Percentiles rank a stretch among this genome's conserved stretches.
phyloP scores from a whole-genome alignment of 805 yeast species.

The Grigorovia transvaalensis region DNA sequence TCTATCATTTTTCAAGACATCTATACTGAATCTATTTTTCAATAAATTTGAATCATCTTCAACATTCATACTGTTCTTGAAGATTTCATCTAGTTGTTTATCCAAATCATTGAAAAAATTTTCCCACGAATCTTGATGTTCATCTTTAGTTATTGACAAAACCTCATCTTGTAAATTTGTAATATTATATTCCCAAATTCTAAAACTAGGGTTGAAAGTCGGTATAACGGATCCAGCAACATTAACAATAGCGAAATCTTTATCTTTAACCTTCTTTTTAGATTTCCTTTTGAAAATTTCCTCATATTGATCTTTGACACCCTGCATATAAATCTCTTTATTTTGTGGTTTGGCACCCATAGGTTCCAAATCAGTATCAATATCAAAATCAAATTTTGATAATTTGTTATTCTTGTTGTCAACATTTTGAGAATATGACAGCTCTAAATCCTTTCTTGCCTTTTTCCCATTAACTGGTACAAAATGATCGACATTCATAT shows the following conservation, averaged over 20 bases:
- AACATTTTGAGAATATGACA: neutral
- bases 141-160: neutral
- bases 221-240: constrained; percentile 71
- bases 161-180: constrained; percentile 35
- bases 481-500: constrained; percentile 84
- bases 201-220: constrained; percentile 71
- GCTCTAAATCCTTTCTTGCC: constrained; percentile 41
- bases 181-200: constrained; percentile 81
- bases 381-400: constrained; percentile 18
- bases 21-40: constrained; percentile 12
- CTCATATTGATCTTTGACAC: constrained; percentile 45
- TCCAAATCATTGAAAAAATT: constrained; percentile 44
- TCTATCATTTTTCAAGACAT: constrained; percentile 34
- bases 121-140: constrained; percentile 35
- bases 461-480: constrained; percentile 62
- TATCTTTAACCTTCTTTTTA: constrained; percentile 26
- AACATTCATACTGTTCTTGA: constrained; percentile 1
- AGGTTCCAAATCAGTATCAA: constrained; percentile 24
- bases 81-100: constrained; percentile 13
- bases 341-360: constrained; percentile 59
- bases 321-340: constrained; percentile 54
- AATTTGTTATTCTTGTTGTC: constrained; percentile 7
- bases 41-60: neutral
- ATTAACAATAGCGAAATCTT: constrained; percentile 59
- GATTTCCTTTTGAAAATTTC: constrained; percentile 30